Percentiles rank a stretch among this genome's conserved stretches.
Evolutionary conservation across 148 eudicot species (phyloP).

Genomic region (Rhododendron molle): DNA sequence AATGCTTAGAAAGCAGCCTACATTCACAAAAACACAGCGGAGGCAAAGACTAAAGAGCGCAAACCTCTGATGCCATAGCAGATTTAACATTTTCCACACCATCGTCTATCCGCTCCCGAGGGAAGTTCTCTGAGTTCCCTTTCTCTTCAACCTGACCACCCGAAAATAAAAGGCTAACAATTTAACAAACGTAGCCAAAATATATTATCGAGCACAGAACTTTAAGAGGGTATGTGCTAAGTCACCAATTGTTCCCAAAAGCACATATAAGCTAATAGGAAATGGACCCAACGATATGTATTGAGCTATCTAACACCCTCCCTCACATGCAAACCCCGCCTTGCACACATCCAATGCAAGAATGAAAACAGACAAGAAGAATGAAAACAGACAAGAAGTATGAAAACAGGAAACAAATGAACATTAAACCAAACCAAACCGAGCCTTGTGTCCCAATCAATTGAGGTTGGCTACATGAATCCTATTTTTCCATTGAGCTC

Average conservation of each 20-base stretch:
- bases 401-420: background rate
- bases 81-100: constrained; percentile 13
- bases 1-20: background rate
- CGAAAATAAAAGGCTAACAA: background rate
- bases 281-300: background rate
- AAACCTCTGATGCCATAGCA: constrained; percentile 26
- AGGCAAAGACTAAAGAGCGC: background rate
- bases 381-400: background rate
- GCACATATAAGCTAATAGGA: background rate
- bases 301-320: background rate
- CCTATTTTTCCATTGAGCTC: background rate
- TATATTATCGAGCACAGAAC: background rate
- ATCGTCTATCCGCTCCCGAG: constrained; percentile 23
- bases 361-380: background rate
- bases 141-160: constrained; percentile 32
- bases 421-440: background rate
- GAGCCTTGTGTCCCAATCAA: too few relatives aligned
- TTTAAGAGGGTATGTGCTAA: background rate
- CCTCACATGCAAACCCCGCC: background rate
- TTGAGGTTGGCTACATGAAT: background rate
- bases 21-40: background rate
- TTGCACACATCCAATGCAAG: background rate
- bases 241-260: background rate
- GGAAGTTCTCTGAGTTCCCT: constrained; percentile 20
- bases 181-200: constrained; percentile 1